A percentile compares a stretch with the other conserved stretches of the same genome.
These are phyloP conservation scores for Chaetomium globosum DNA, from an alignment of 2,329 filamentous ascomycete genomes.

Conservation along the genomic window DNA sequence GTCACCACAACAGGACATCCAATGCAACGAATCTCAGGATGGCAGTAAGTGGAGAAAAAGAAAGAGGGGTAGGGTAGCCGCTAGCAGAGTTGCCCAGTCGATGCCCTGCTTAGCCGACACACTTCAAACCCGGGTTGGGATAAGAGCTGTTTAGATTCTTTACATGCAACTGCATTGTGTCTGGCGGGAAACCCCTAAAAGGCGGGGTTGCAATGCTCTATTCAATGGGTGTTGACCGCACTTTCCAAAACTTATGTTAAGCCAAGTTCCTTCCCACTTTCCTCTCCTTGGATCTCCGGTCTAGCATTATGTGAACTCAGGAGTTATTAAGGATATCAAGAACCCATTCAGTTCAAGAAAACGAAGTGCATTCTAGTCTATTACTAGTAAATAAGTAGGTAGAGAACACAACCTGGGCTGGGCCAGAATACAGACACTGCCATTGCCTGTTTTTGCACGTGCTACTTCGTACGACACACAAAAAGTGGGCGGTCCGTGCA, in stretches of 20 bases:
- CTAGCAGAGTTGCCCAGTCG: slow-evolving; percentile 10
- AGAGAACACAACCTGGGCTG: no score
- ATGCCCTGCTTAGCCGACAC: neutral
- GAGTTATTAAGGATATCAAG: no score
- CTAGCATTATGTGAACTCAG: no score
- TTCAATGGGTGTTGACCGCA: slow-evolving; percentile 3
- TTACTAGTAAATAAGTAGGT: no score
- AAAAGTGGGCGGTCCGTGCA: slow-evolving; percentile 18
- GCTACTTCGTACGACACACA: neutral
- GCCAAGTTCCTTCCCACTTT: neutral
- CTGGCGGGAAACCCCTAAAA: neutral
- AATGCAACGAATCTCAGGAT: neutral
- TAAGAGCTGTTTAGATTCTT: neutral
- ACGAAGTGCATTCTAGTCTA: no score
- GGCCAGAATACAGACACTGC: no score
- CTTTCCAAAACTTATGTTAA: neutral
- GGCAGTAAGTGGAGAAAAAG: slow-evolving; percentile 12
- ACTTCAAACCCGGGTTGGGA: neutral
- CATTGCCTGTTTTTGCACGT: neutral
- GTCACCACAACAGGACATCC: slow-evolving; percentile 1
- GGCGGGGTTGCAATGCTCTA: slow-evolving; percentile 3
- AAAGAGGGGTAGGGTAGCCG: slow-evolving; percentile 28
- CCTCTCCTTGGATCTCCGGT: neutral
- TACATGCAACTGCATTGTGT: neutral
- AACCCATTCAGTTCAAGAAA: no score